Percentiles rank a stretch among this genome's conserved stretches.
phyloP scores from a whole-genome alignment of 2,329 filamentous ascomycete genomes.

The Triangularia verruculosa region DNA sequence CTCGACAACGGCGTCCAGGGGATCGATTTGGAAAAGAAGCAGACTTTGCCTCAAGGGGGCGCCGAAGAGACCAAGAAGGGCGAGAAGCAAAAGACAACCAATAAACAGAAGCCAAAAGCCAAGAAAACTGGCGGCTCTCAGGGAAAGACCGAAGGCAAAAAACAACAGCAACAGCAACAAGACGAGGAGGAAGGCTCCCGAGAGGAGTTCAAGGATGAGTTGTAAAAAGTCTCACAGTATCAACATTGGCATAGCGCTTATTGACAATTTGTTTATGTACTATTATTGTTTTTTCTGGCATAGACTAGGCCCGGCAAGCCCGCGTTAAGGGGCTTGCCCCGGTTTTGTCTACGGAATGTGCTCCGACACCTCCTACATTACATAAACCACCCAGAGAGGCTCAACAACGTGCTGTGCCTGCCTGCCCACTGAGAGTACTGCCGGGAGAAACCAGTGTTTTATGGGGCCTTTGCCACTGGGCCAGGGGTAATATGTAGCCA shows the following conservation, averaged over 20 bases:
- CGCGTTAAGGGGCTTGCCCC: not conserved
- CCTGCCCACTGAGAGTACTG: not conserved
- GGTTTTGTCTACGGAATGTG: not conserved
- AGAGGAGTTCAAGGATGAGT: constrained; percentile 52
- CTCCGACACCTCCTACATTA: not conserved
- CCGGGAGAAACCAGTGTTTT: not conserved
- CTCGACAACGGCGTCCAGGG: constrained; percentile 3
- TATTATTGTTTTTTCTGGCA: not conserved
- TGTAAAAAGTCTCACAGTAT: constrained; percentile 37
- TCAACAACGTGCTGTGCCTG: not conserved
- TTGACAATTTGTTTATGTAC: not conserved
- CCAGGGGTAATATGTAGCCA: not conserved
- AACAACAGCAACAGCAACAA: constrained; percentile 8
- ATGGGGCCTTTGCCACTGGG: not conserved
- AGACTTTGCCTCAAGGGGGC: not conserved
- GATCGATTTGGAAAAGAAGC: not conserved
- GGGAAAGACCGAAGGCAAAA: constrained; percentile 8
- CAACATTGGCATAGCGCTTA: not conserved
- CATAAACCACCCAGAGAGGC: not conserved
- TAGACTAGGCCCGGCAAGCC: not conserved
- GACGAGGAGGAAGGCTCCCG: constrained; percentile 43
- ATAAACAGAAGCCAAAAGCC: not conserved
- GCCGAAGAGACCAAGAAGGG: constrained; percentile 1
- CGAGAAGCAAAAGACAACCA: not conserved
- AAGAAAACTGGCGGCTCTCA: constrained; percentile 10